Evolutionary conservation across 768 basidiomycete species (phyloP).

Genomic region (Trametes punicea): DNA sequence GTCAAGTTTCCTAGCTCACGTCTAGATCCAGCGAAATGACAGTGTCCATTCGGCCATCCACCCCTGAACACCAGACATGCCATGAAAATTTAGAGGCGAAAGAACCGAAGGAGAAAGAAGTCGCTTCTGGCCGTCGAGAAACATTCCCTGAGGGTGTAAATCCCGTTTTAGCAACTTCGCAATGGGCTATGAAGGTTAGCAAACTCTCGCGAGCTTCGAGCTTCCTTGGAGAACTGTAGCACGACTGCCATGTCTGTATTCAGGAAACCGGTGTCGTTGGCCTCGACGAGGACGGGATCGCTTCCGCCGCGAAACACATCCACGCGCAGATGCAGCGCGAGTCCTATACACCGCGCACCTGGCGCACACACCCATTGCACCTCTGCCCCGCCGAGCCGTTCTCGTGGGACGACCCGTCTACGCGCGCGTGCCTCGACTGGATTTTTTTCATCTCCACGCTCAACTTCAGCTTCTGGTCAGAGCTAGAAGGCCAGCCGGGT

Average conservation of each 20-base stretch:
- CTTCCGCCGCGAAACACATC: slow-evolving; percentile 66
- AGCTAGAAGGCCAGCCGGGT: slow-evolving; percentile 50
- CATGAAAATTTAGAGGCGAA: not conserved
- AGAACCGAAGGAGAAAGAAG: not conserved
- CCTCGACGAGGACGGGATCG: slow-evolving; percentile 58
- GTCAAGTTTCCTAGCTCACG: not conserved
- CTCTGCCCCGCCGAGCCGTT: slow-evolving; percentile 66
- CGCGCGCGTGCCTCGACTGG: slow-evolving; percentile 69
- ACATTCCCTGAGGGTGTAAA: slow-evolving; percentile 32
- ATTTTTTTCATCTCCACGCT: slow-evolving; percentile 83
- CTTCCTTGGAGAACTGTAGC: too few species aligned
- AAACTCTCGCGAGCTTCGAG: not conserved
- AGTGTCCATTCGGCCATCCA: not conserved
- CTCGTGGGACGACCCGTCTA: slow-evolving; percentile 47
- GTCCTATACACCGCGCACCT: slow-evolving; percentile 75
- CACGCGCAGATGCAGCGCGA: slow-evolving; percentile 52
- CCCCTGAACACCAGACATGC: not conserved
- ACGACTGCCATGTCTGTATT: not conserved
- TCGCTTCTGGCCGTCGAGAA: not conserved
- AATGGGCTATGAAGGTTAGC: slow-evolving; percentile 56
- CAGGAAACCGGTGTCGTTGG: slow-evolving; percentile 61
- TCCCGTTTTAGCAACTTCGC: slow-evolving; percentile 57
- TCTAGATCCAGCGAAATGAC: not conserved
- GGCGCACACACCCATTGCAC: slow-evolving; percentile 76
- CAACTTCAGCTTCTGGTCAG: slow-evolving; percentile 91